Base-by-base conservation (phyloP, 768 basidiomycete genomes). In the Boletus vinaceobasis region DNA sequence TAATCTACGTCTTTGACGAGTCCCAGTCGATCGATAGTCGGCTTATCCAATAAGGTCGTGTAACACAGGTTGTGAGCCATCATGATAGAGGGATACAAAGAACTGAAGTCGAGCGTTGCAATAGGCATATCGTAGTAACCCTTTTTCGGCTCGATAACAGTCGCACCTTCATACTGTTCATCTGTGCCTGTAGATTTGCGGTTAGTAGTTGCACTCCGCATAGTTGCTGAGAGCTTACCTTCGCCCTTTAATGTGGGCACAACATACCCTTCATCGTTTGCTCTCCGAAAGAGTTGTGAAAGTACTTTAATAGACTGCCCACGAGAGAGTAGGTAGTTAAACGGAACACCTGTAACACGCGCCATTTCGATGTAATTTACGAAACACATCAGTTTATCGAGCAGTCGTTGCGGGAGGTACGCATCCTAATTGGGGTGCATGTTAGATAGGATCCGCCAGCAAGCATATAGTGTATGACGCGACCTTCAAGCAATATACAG, bases 41-140 rank as follows among this genome's bases (percentile, higher is more conserved):
- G 42, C 67, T 84, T 88, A 58, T 97, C 91, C 36, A 98, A 71
- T n/a, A 98, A 77, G 0, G 97, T 98, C 0, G 97, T 98, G 67
- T 98, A 99, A 70, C 97, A 99, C 1, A 99, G 76, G 67, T 99
- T 99, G 72, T 99, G 97, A 3, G 96, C 97, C 95, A 98, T 98
- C 97, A 99, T 99, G 74, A 99, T 98, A 0, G 97, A 98, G 4
- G 97, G 97, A 72, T 99, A 99, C 57, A 99, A 79, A 2, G 95
- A 98, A 55, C 93, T 94, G 75, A 99, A 99, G 80, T 99, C 97
- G 44, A 99, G 83, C 0, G 97, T 98, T 13, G 97, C 95, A 64
- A 99, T 98, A 2, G 97, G 97, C 0, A 86, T 83, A 66, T 97
- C 93, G 68, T 98, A 99, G 72, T 93, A 99, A 0, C 96, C 97